phyloP scores from a whole-genome alignment of 768 basidiomycete genomes.

The Pisolithus albus region DNA sequence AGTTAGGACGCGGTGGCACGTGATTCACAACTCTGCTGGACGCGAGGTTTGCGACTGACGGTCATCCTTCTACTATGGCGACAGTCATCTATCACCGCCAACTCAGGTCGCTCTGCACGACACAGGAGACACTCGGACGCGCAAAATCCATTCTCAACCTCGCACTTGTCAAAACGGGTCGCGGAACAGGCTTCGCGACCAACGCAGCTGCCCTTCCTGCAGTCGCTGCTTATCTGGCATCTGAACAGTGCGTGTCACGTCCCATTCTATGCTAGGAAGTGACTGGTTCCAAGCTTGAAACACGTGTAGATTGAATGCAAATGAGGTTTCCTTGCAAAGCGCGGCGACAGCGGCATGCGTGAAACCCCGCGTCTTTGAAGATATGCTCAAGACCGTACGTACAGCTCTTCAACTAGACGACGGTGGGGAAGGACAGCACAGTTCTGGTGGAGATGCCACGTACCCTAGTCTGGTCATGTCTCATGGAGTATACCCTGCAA shows the following conservation, averaged over 20 bases:
- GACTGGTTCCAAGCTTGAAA: background rate
- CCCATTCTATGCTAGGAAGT: background rate
- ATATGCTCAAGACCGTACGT: slow-evolving; percentile 18
- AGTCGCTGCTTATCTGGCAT: slow-evolving; percentile 27
- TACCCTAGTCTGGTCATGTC: slow-evolving; percentile 28
- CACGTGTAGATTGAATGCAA: slow-evolving; percentile 16
- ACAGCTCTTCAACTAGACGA: slow-evolving; percentile 10
- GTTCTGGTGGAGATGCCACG: slow-evolving; percentile 7
- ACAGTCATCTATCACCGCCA: slow-evolving; percentile 12
- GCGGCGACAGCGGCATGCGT: slow-evolving; percentile 22
- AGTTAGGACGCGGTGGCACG: too few species aligned
- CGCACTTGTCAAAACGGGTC: slow-evolving; percentile 18
- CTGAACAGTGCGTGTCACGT: slow-evolving; percentile 21
- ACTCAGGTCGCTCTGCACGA: slow-evolving; percentile 15
- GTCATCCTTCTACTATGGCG: slow-evolving; percentile 5
- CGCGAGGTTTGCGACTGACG: too few species aligned
- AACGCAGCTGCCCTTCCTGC: slow-evolving; percentile 20
- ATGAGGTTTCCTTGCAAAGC: slow-evolving; percentile 23
- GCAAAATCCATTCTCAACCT: slow-evolving; percentile 19
- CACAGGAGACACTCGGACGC: slow-evolving; percentile 15
- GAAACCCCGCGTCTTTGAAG: slow-evolving; percentile 12
- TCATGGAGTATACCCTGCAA: slow-evolving; percentile 14
- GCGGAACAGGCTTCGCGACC: slow-evolving; percentile 22
- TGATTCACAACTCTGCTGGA: too few species aligned
- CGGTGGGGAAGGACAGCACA: background rate